Evolutionary conservation across 768 basidiomycete genomes (phyloP).

Genomic region (Agaricus blazei): DNA sequence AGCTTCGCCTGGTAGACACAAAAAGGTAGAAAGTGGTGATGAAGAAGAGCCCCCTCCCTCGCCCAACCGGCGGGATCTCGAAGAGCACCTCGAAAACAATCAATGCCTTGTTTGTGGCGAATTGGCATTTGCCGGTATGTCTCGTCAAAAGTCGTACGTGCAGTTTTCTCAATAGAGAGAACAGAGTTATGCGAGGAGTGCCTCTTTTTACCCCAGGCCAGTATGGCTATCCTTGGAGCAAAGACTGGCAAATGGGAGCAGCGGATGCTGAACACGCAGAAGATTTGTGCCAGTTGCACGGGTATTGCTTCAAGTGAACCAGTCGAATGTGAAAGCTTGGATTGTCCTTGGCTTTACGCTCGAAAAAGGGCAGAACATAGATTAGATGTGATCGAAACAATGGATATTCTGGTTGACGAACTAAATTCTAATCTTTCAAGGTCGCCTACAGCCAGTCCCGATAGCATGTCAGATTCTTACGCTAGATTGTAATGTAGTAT

Average conservation of each 20-base stretch:
- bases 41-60: constrained; percentile 15
- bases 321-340: constrained; percentile 74
- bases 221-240: constrained; percentile 51
- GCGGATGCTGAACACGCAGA: constrained; percentile 52
- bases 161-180: not conserved
- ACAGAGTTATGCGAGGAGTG: constrained; percentile 68
- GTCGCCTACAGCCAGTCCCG: not conserved
- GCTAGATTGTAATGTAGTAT: constrained; percentile 2
- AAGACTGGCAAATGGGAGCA: constrained; percentile 51
- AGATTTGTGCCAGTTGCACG: constrained; percentile 71
- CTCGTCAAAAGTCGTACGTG: not conserved
- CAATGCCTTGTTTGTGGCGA: constrained; percentile 69
- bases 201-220: constrained; percentile 40
- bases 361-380: constrained; percentile 53
- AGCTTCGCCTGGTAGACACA: constrained; percentile 24
- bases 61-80: constrained; percentile 48
- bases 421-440: not conserved
- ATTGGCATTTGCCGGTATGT: constrained; percentile 47
- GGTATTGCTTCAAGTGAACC: constrained; percentile 49
- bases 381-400: constrained; percentile 27
- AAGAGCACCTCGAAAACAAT: constrained; percentile 68
- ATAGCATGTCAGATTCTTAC: constrained; percentile 9
- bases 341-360: constrained; percentile 82
- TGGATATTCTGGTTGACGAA: constrained; percentile 22
- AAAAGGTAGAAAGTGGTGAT: constrained; percentile 14